Base-by-base conservation (phyloP, 1,284 basidiomycete species). In the Trichosporon faecale region DNA sequence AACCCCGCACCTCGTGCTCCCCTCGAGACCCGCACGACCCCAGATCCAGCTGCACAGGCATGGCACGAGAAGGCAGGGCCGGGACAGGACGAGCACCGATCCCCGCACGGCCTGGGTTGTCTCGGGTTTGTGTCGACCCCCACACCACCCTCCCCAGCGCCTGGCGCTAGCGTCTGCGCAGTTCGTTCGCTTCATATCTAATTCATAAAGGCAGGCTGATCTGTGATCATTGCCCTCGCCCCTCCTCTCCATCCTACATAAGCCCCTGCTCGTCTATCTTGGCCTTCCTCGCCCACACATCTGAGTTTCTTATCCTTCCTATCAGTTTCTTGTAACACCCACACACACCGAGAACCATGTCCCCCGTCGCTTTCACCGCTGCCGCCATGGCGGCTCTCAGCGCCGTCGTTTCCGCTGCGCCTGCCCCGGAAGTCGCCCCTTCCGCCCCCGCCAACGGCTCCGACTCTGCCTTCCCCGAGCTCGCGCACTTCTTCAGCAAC, bases 401-500 rank as follows among this genome's bases (percentile, higher is more conserved):
- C 27, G 57, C 57, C 18, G 57, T 61, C 16, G 5, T 18, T 7
- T 31, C 57, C 18, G 18, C 29, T 18, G 49, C 49, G 23, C 49
- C 49, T 5, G 21, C 57, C 25, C 52, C 25, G n/a, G n/a, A n/a
- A n/a, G n/a, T n/a, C 29, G 14, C 27, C 57, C 1, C 27, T 29
- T n/a, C 21, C 18, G 9, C 27, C 21, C 8, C 60, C 52, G 61
- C 21, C 57, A n/a, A 61, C 27, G 18, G 21, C 49, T 52, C 49
- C 29, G 57, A 14, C 29, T n/a, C 70, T 55, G 66, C 64, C 25
- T 73, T 70, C 69, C 70, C 76, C 66, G 71, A 74, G 64, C 72
- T 78, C 44, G 66, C 67, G 44, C 74, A 76, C 40, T 73, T 73
- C 73, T 64, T 78, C 66, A 72, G 77, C 31, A 75, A 76, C 33